phyloP scores from a whole-genome alignment of 1,284 basidiomycete species.

The Papiliotrema laurentii region DNA sequence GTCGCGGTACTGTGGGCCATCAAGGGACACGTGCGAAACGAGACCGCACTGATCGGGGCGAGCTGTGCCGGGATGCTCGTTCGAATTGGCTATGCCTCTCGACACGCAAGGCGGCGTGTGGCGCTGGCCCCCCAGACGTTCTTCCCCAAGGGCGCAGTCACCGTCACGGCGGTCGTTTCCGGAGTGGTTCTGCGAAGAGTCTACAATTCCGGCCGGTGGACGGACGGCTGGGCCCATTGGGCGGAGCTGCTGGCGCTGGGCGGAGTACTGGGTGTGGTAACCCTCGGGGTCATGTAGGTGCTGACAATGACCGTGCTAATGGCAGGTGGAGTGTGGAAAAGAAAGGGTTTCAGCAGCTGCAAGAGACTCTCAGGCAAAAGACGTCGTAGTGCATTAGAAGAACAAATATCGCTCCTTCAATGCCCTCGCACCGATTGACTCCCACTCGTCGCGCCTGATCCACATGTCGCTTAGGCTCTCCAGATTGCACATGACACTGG shows the following conservation, averaged over 20 bases:
- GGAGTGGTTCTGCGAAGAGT: conserved; percentile 10
- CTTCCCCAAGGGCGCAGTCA: conserved; percentile 7
- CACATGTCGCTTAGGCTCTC: conserved; percentile 85
- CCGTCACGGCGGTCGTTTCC: conserved; percentile 3
- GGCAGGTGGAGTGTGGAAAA: conserved; percentile 1
- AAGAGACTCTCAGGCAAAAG: conserved; percentile 1
- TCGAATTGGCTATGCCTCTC: conserved; percentile 30
- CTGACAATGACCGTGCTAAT: background rate
- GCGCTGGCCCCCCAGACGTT: conserved; percentile 8
- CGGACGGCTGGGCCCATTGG: conserved; percentile 15
- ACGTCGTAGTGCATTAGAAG: conserved; percentile 18
- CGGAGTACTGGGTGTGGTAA: conserved; percentile 21
- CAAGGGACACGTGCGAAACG: conserved; percentile 2
- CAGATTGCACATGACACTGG: conserved; percentile 87
- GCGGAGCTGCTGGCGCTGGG: conserved; percentile 23
- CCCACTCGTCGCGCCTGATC: conserved; percentile 84
- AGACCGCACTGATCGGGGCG: conserved; percentile 71
- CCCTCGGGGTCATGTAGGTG: conserved; percentile 31
- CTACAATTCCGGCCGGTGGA: conserved; percentile 14
- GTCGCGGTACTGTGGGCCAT: conserved; percentile 15
- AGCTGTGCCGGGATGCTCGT: conserved; percentile 36
- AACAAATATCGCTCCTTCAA: conserved; percentile 50
- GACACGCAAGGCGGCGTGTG: background rate
- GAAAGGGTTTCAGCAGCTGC: background rate
- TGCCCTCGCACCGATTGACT: conserved; percentile 50